Conservation (phyloP, 2,329 filamentous ascomycete species). For the Calonectria leucothoes region DNA sequence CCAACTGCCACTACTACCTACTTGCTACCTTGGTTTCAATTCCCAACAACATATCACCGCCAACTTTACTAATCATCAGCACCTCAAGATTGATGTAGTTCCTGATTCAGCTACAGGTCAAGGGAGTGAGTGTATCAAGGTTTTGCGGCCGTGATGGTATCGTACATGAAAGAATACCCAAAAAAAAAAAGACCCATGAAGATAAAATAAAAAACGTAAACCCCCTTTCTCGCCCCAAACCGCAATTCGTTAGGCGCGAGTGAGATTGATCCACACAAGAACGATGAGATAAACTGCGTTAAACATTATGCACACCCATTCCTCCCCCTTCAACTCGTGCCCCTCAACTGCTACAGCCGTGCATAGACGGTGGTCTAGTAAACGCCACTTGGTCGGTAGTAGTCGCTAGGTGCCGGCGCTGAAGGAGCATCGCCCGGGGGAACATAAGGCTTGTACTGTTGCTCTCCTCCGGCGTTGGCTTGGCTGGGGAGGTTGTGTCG, state of each 20-base stretch:
- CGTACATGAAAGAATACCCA: slow-evolving; percentile 18
- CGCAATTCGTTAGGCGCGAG: slow-evolving; percentile 3
- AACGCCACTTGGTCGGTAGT: slow-evolving; percentile 61
- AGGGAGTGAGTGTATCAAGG: slow-evolving; percentile 10
- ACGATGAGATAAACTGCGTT: not conserved
- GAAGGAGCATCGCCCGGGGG: slow-evolving; percentile 61
- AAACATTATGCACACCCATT: not conserved
- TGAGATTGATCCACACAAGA: not conserved
- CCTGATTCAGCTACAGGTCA: slow-evolving; percentile 5
- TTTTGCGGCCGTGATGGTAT: slow-evolving; percentile 23
- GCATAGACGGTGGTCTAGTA: slow-evolving; percentile 35
- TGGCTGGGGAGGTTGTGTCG: slow-evolving; percentile 64
- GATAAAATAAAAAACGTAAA: slow-evolving; percentile 3
- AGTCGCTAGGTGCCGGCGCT: slow-evolving; percentile 65
- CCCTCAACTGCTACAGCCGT: not conserved
- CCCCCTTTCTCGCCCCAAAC: not conserved
- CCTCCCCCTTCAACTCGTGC: too few relatives aligned
- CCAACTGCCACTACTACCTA: not conserved
- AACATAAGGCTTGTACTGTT: slow-evolving; percentile 72
- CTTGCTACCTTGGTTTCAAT: not conserved
- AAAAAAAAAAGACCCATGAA: slow-evolving; percentile 14
- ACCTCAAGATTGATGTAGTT: not conserved
- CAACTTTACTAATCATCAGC: not conserved
- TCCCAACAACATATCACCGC: not conserved
- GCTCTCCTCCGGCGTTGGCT: slow-evolving; percentile 45